A percentile compares a stretch with the other conserved stretches of the same genome.
Evolutionary conservation across 83 land plant genomes (phyloP).

Genomic region (Diphasiastrum complanatum): DNA sequence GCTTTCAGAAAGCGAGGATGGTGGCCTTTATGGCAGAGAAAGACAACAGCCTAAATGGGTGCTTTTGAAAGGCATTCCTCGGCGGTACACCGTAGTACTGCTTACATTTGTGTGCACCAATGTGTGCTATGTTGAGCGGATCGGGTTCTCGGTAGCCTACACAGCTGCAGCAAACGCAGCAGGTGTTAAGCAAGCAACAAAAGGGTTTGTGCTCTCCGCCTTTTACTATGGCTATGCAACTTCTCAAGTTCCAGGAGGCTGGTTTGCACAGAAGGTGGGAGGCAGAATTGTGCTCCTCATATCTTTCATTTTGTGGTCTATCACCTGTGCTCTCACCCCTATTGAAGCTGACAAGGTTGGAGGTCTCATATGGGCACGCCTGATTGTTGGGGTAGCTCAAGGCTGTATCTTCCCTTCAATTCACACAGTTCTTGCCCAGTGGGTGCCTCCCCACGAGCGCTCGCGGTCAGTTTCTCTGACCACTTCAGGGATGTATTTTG

Average conservation of each 20-base stretch:
- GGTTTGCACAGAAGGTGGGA: slow-evolving; percentile 74
- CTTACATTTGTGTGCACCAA: slow-evolving; percentile 64
- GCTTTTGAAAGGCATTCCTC: slow-evolving; percentile 34
- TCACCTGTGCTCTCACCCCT: slow-evolving; percentile 51
- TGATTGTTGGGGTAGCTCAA: slow-evolving; percentile 72
- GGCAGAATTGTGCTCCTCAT: slow-evolving; percentile 57
- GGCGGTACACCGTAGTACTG: slow-evolving; percentile 56
- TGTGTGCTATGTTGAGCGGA: slow-evolving; percentile 79
- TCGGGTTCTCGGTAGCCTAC: slow-evolving; percentile 83
- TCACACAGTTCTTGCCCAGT: slow-evolving; percentile 74
- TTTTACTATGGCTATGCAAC: slow-evolving; percentile 88
- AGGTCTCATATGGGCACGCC: slow-evolving; percentile 45
- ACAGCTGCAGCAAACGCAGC: slow-evolving; percentile 62
- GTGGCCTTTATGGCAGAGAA: no score
- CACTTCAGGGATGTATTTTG: slow-evolving; percentile 85
- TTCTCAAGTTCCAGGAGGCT: slow-evolving; percentile 84
- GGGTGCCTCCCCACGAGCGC: slow-evolving; percentile 87
- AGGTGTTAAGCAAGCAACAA: slow-evolving; percentile 47
- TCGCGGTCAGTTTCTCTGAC: slow-evolving; percentile 84
- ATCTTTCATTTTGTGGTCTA: slow-evolving; percentile 71
- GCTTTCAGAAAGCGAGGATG: no score
- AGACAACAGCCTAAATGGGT: no score
- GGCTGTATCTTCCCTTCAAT: slow-evolving; percentile 80
- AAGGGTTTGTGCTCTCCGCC: slow-evolving; percentile 67
- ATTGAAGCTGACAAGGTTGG: slow-evolving; percentile 29